Evolutionary conservation across 768 basidiomycete species (phyloP), one percentile per base, ranked within the genome.

Genomic region (Leccinum boreale): DNA sequence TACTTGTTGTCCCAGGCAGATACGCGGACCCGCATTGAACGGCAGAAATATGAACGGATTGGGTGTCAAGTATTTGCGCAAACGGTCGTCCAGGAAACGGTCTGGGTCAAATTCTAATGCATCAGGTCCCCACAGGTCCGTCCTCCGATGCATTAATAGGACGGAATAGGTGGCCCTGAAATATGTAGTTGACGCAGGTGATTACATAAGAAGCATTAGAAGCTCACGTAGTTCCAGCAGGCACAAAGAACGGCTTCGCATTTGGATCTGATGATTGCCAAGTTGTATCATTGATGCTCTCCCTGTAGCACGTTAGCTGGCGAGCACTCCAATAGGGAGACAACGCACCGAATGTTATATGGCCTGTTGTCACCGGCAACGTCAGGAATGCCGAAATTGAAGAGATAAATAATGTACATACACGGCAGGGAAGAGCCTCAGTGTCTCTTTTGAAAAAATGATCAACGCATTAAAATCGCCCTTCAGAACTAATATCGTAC

Each of bases 41-140:
- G 77, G 78, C 17, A 78, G 60, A 58, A 78, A 79, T 57, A 76
- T 75, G 58, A 65, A 78, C 0, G 76, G 76, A 47, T 78, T 79
- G 1, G 75, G 69, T 8, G 61, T 69, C 10, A 79, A 61, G 55
- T 75, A 72, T 58, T 65, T 70, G 36, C 46, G 64, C 23, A 76
- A 56, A 23, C 78, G 64, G 11, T 67, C 68, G 33, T 78, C 77
- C 11, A 77, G 64, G 69, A 76, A 78, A 12, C 77, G 69, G 46
- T 78, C 74, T 2, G 77, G 76, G 42, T 78, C 76, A 50, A 78
- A 78, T 23, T 65, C 62, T 19, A 65, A 55, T 12, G 70, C 70
- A 36, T 76, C 75, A 3, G 75, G 73, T 2, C 75, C 75, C 75
- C 75, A 76, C 4, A 75, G 63, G 45, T 74, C 68, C 26, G 62